Evolutionary conservation across 768 basidiomycete genomes (phyloP).

Genomic region (Tricholoma bakamatsutake): DNA sequence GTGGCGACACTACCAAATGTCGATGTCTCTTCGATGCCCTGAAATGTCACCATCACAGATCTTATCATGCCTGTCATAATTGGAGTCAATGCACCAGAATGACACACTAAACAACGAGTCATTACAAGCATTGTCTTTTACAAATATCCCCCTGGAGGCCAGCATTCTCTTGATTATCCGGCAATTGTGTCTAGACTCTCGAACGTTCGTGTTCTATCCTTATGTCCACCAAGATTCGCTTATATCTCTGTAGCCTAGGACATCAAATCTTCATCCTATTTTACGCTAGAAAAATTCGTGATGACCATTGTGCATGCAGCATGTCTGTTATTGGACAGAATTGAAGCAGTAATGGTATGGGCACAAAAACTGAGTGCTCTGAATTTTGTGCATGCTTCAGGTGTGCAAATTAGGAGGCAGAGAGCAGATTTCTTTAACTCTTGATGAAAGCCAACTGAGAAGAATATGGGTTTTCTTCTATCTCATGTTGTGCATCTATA

Average conservation of each 20-base stretch:
- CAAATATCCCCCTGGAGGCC: conserved; percentile 19
- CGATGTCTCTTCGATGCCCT: neutral
- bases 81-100: conserved; percentile 67
- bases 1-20: conserved; percentile 18
- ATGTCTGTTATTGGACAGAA: conserved; percentile 23
- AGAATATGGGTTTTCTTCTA: too few species aligned
- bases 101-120: conserved; percentile 58
- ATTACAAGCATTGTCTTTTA: conserved; percentile 45
- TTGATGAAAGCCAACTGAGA: too few species aligned
- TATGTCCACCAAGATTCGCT: neutral
- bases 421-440: conserved; percentile 17
- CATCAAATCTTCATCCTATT: conserved; percentile 43
- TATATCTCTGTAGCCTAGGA: conserved; percentile 26
- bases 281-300: conserved; percentile 58
- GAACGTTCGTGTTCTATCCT: conserved; percentile 19
- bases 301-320: conserved; percentile 38
- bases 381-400: conserved; percentile 58
- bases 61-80: conserved; percentile 52
- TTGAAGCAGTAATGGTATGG: conserved; percentile 41
- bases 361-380: conserved; percentile 70
- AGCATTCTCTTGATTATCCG: conserved; percentile 33
- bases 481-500: too few species aligned
- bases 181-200: conserved; percentile 28
- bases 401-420: conserved; percentile 51
- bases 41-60: conserved; percentile 36